Conservation (phyloP, 2,329 filamentous ascomycete genomes). For the Aspergillus tamarii region DNA sequence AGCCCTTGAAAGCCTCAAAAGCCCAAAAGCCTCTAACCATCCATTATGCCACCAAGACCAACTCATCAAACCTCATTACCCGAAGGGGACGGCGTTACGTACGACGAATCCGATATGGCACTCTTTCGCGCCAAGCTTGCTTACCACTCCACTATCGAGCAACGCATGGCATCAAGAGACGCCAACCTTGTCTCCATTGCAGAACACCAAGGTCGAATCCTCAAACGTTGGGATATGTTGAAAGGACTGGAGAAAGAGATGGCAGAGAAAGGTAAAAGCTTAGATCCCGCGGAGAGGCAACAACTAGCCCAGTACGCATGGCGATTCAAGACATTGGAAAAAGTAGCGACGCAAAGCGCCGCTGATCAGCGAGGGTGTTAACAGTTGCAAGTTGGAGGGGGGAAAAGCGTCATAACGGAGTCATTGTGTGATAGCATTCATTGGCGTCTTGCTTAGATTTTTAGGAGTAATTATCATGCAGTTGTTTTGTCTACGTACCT, state of each 20-base stretch:
- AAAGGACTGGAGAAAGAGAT: constrained; percentile 39
- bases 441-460: not conserved
- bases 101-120: constrained; percentile 43
- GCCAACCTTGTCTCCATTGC: constrained; percentile 37
- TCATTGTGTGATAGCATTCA: not conserved
- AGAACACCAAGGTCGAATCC: constrained; percentile 37
- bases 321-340: constrained; percentile 38
- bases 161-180: constrained; percentile 36
- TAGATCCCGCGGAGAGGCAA: constrained; percentile 35
- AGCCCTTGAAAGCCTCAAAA: not conserved
- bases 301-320: constrained; percentile 40
- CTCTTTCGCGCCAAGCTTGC: constrained; percentile 40
- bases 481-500: not conserved
- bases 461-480: not conserved
- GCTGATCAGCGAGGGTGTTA: not conserved
- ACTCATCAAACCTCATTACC: constrained; percentile 28
- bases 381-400: not conserved
- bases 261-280: constrained; percentile 34
- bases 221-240: constrained; percentile 41
- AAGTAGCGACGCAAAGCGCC: constrained; percentile 24
- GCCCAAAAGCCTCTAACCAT: not conserved
- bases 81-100: constrained; percentile 38
- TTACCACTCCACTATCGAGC: constrained; percentile 40
- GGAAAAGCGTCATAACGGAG: not conserved
- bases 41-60: constrained; percentile 29